Evolutionary conservation across 305 asterid species (phyloP), one percentile per base, ranked within the genome.

Genomic region (Rubia balearica): DNA sequence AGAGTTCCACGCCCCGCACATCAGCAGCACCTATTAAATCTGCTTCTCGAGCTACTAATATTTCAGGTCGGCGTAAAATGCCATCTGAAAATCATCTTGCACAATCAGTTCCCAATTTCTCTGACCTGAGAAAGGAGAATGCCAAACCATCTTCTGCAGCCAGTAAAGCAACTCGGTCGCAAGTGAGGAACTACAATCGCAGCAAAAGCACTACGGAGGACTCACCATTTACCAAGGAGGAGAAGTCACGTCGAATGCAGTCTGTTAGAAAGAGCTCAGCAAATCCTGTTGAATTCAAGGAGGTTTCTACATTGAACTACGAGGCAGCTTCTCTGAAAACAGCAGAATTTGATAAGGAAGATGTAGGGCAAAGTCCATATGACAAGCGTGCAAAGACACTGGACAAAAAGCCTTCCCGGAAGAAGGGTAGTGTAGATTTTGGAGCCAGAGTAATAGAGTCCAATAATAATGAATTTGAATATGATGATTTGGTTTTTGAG

Each of bases 81-180:
- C 95, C 82, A 72, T 71, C 87, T 51, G 99, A 95, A 75, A 91
- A 90, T 80, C 96, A 88, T 73, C 90, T 89, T 65, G 88, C 91
- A 22, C 96, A 88, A 73, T 95, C 99, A 27, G 98, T 84, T 70
- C 86, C 85, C 61, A 82, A 78, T 79, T 82, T 84, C 78, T 76
- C 86, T 46, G 86, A 78, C 73, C 55, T 80, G 69, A 78, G 90
- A 84, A 95, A 89, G 75, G 99, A 95, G 82, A 91, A 85, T 67
- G 81, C 92, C 51, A 89, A 81, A 82, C 89, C 95, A 71, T 88
- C 87, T 79, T 73, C 89, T 62, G 87, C 89, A 79, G 81, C 81
- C 75, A 84, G 81, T 73, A 90, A 89, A 82, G 49, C 82, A 43
- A 70, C 82, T 80, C 90, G 90, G 57, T 78, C 85, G 9, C 96